These are phyloP conservation scores for Mycosphaerelloides madeirae DNA, from an alignment of 2,329 filamentous ascomycete genomes.

Conservation along the genomic window DNA sequence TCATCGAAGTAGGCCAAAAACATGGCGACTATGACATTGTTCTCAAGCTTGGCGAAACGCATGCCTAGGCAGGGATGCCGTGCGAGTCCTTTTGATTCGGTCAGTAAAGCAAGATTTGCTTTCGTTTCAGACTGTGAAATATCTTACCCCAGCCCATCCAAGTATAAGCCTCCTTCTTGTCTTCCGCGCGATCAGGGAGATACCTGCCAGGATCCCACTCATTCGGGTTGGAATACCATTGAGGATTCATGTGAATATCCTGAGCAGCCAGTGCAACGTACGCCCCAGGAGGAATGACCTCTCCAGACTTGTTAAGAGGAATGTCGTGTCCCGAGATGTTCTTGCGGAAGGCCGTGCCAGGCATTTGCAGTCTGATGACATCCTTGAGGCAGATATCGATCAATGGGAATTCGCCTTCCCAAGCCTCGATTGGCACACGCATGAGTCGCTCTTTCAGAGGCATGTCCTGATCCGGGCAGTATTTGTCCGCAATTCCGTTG, in stretches of 20 bases:
- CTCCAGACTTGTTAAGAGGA: conserved; percentile 38
- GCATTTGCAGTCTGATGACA: conserved; percentile 48
- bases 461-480: conserved; percentile 33
- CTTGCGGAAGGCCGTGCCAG: conserved; percentile 49
- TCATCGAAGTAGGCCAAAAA: conserved; percentile 51
- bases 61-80: conserved; percentile 41
- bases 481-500: conserved; percentile 40
- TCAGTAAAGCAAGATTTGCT: not conserved
- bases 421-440: conserved; percentile 48
- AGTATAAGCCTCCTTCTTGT: conserved; percentile 37
- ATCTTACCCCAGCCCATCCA: conserved; percentile 35
- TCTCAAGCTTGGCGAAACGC: conserved; percentile 52
- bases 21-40: conserved; percentile 46
- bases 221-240: conserved; percentile 46
- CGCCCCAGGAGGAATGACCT: conserved; percentile 48
- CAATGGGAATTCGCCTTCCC: conserved; percentile 52
- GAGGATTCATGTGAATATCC: conserved; percentile 48
- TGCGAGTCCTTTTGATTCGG: conserved; percentile 12
- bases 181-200: conserved; percentile 45
- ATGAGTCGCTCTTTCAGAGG: conserved; percentile 38
- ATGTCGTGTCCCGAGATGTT: conserved; percentile 47
- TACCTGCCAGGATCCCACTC: conserved; percentile 51
- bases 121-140: too few species aligned
- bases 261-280: conserved; percentile 46
- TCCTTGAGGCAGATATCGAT: conserved; percentile 52